These are phyloP conservation scores for Dictyostelium capitatum DNA, from an alignment of 78 protist species.

Conservation along the genomic window DNA sequence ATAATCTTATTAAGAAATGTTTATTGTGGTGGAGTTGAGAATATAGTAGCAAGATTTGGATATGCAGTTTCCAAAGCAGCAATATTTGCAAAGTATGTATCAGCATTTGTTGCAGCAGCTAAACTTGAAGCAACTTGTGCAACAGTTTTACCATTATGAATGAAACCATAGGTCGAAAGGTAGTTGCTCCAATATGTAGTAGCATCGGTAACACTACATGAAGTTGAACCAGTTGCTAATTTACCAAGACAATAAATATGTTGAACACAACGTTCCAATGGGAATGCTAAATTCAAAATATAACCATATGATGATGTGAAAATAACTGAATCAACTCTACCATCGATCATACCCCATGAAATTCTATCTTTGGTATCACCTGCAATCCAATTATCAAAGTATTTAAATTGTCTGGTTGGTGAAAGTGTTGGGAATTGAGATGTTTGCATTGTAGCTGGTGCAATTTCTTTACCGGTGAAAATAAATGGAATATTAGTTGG, in stretches of 20 bases:
- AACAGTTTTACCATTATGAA: slow-evolving; percentile 31
- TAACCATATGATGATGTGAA: slow-evolving; percentile 35
- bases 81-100: background rate
- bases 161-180: slow-evolving; percentile 21
- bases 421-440: slow-evolving; percentile 36
- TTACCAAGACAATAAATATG: slow-evolving; percentile 40
- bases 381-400: slow-evolving; percentile 64
- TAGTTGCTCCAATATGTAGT: slow-evolving; percentile 12
- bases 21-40: slow-evolving; percentile 18
- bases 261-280: slow-evolving; percentile 42
- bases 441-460: background rate
- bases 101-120: slow-evolving; percentile 9
- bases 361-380: slow-evolving; percentile 28
- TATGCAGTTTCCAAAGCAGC: slow-evolving; percentile 54
- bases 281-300: slow-evolving; percentile 24
- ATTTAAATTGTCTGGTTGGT: background rate
- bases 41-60: slow-evolving; percentile 10
- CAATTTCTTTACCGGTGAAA: slow-evolving; percentile 32
- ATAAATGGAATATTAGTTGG: slow-evolving; percentile 7
- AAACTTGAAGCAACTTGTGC: background rate
- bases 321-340: background rate
- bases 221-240: background rate
- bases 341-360: slow-evolving; percentile 59
- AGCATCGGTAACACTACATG: slow-evolving; percentile 1
- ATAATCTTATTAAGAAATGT: too few species aligned